These are phyloP conservation scores for Strobilomyces dryophilus DNA, from an alignment of 768 basidiomycete genomes.

Conservation along the genomic window DNA sequence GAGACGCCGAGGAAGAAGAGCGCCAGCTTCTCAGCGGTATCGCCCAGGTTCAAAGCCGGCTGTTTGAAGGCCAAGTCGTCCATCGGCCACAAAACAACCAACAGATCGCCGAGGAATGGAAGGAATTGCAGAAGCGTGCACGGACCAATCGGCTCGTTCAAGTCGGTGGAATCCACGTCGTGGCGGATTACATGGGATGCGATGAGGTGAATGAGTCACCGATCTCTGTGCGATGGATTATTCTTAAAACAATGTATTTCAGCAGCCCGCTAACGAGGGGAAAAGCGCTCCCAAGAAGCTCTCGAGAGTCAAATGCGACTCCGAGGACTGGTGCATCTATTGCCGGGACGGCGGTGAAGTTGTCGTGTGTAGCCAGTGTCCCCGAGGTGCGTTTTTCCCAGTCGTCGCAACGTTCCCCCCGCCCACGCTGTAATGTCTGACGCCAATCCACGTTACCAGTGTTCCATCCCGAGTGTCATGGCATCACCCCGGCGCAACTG, in stretches of 20 bases:
- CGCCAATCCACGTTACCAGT: conserved; percentile 32
- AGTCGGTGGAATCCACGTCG: conserved; percentile 34
- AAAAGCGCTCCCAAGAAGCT: conserved; percentile 28
- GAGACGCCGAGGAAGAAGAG: conserved; percentile 54
- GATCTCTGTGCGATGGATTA: not conserved
- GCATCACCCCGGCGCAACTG: conserved; percentile 31
- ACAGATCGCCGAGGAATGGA: conserved; percentile 46
- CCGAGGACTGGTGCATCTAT: conserved; percentile 55
- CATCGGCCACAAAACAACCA: conserved; percentile 32
- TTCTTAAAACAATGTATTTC: conserved; percentile 8
- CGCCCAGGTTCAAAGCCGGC: conserved; percentile 53
- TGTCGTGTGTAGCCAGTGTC: conserved; percentile 45
- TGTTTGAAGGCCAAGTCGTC: conserved; percentile 53
- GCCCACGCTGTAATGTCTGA: conserved; percentile 2
- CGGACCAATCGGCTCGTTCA: conserved; percentile 37
- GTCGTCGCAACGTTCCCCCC: not conserved
- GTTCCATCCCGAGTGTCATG: conserved; percentile 50
- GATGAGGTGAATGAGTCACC: conserved; percentile 24
- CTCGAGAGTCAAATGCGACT: conserved; percentile 38
- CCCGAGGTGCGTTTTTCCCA: conserved; percentile 41
- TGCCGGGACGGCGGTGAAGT: conserved; percentile 60
- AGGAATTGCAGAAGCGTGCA: conserved; percentile 42
- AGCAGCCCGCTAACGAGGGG: conserved; percentile 14
- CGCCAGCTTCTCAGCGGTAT: conserved; percentile 45
- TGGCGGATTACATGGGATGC: conserved; percentile 27